These are phyloP conservation scores for Passiflora organensis DNA, from an alignment of 345 rosid genomes.

Conservation along the genomic window DNA sequence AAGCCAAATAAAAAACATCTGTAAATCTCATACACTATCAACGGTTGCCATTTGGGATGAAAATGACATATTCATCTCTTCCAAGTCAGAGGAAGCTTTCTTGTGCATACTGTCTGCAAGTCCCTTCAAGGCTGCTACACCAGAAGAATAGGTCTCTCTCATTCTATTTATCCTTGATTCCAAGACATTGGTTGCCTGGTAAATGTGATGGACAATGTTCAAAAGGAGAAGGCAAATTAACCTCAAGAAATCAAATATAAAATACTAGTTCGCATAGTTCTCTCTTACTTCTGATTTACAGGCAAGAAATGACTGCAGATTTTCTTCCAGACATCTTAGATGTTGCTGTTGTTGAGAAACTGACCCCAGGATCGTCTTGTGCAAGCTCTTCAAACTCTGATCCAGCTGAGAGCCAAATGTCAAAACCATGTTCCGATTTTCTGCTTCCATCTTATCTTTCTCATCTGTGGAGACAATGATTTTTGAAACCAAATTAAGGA, in stretches of 20 bases:
- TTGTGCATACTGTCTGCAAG: constrained; percentile 41
- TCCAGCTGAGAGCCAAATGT: constrained; percentile 87
- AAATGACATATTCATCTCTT: constrained; percentile 37
- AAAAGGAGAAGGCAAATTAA: neutral
- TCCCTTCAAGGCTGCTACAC: constrained; percentile 46
- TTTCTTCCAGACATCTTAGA: constrained; percentile 77
- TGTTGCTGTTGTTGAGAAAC: constrained; percentile 84
- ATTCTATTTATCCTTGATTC: constrained; percentile 52
- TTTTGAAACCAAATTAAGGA: constrained; percentile 1
- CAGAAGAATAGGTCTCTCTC: constrained; percentile 49
- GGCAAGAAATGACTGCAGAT: constrained; percentile 53
- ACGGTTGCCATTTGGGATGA: constrained; percentile 39
- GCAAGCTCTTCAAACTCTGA: constrained; percentile 61
- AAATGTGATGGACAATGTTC: constrained; percentile 2
- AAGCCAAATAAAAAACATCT: neutral
- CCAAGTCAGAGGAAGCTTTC: constrained; percentile 53
- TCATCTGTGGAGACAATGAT: constrained; percentile 39
- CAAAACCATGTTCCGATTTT: constrained; percentile 59
- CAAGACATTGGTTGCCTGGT: constrained; percentile 60
- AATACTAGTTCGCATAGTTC: neutral
- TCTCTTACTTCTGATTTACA: constrained; percentile 73
- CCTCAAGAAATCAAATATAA: constrained; percentile 2
- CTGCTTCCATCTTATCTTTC: constrained; percentile 70
- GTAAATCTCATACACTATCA: constrained; percentile 48
- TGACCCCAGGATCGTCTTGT: constrained; percentile 61